Evolutionary conservation across 2,329 filamentous ascomycete species (phyloP), one percentile per base, ranked within the genome.

Genomic region (Zalaria obscura): DNA sequence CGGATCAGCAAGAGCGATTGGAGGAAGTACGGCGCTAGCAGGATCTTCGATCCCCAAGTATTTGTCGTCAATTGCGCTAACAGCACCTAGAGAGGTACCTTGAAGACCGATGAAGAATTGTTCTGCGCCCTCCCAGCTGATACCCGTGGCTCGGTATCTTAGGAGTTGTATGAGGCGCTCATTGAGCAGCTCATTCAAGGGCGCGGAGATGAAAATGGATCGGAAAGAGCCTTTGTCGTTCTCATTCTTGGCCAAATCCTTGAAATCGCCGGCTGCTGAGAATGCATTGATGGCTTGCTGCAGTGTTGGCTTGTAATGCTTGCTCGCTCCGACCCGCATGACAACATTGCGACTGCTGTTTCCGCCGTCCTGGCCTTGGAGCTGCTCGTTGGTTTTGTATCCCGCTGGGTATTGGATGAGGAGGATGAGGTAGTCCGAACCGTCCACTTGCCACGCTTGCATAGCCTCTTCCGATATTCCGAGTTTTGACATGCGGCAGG

Each of bases 391-490:
- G 3, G 65, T 63, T 28, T 66, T 68, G 57, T 93, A 93, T 0
- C 65, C 68, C n/a, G 60, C 57, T 0, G 68, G 62, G 48, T 82
- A 82, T 31, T 72, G 72, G 35, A 91, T 70, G 25, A 94, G 65
- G 4, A 93, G 66, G 4, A 89, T 72, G 33, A 93, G 58, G 52
- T 89, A 88, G 29, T 87, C 79, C 0, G 67, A 60, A 0, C 68
- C 61, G 9, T 72, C 61, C 7, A 94, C 57, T 45, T 80, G 72
- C 87, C 87, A 94, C 1, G 86, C 83, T 52, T 80, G 70, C 59
- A 85, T 73, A 0, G 77, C 78, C 52, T 88, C 83, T 32, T 80
- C 70, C 0, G 83, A 80, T 8, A 94, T 73, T 0, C 73, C 77
- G 1, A 94, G 71, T 50, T 81, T 82, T 3, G 70, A 65, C 27